Evolutionary conservation across 2,329 filamentous ascomycete species (phyloP).

Genomic region (Colletotrichum sp.): DNA sequence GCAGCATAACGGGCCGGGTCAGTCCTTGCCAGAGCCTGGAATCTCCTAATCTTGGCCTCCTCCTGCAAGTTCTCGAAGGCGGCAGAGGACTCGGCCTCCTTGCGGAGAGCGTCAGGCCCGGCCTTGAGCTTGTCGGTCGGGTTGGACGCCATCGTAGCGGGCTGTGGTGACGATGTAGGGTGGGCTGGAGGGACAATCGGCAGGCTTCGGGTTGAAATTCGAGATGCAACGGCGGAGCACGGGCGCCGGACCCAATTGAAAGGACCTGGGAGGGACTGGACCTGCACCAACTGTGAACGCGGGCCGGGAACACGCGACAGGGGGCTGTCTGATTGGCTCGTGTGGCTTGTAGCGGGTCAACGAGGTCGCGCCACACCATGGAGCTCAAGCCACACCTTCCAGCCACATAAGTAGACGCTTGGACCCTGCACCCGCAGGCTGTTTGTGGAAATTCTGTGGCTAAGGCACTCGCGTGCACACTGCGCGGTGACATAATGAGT

Average conservation of each 20-base stretch:
- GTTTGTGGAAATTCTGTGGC: background rate
- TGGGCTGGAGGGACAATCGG: conserved; percentile 18
- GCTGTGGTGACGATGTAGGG: conserved; percentile 26
- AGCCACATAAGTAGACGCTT: background rate
- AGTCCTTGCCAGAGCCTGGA: conserved; percentile 39
- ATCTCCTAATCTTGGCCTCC: conserved; percentile 42
- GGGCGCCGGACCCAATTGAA: background rate
- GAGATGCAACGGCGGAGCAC: conserved; percentile 11
- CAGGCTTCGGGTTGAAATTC: conserved; percentile 16
- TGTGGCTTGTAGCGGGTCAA: background rate
- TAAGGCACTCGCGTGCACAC: background rate
- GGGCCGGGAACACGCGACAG: background rate
- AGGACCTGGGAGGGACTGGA: background rate
- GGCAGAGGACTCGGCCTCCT: conserved; percentile 41
- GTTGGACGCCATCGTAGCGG: conserved; percentile 35
- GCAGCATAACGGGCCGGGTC: background rate
- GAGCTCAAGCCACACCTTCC: background rate
- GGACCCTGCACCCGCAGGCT: no score
- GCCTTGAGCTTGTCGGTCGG: conserved; percentile 44
- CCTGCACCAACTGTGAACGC: background rate
- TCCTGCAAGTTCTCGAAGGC: conserved; percentile 40
- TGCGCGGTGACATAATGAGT: conserved; percentile 8
- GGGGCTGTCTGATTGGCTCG: background rate
- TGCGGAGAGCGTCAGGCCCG: conserved; percentile 40
- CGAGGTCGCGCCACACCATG: background rate